These are phyloP conservation scores for Elsinoe australis DNA, from an alignment of 2,329 filamentous ascomycete genomes.

Conservation along the genomic window DNA sequence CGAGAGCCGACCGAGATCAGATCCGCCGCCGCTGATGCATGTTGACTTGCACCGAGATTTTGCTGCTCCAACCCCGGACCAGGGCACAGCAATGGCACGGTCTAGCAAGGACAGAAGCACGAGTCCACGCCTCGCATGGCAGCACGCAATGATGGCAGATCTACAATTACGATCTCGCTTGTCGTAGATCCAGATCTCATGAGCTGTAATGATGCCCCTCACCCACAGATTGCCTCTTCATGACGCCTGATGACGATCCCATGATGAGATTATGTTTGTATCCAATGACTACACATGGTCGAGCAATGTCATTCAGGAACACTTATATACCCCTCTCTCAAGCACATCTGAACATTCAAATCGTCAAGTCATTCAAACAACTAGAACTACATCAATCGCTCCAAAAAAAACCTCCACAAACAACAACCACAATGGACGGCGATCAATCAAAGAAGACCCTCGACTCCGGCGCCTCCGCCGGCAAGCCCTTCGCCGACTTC, in stretches of 20 bases:
- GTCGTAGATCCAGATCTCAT: neutral
- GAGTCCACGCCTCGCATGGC: no score
- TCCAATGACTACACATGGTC: no score
- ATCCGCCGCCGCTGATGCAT: no score
- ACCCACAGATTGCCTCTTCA: neutral
- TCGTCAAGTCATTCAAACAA: no score
- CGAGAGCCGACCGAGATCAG: neutral
- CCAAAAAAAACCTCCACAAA: constrained; percentile 4
- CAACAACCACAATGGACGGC: constrained; percentile 23
- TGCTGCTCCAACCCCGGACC: no score
- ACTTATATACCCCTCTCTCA: neutral
- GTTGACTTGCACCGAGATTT: no score
- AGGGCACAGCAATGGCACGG: no score
- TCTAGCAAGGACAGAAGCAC: neutral
- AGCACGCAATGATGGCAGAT: no score
- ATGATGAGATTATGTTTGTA: constrained; percentile 7
- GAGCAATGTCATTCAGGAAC: neutral
- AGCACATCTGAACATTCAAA: no score
- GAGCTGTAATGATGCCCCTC: constrained; percentile 2
- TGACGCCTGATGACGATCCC: constrained; percentile 14
- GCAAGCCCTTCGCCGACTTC: constrained; percentile 22
- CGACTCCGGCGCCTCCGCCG: constrained; percentile 23
- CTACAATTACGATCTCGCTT: neutral
- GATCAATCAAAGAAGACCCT: constrained; percentile 24
- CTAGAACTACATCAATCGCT: neutral